Evolutionary conservation across 176 grass and related monocot species (phyloP), one percentile per base, ranked within the genome.

Genomic region (Aegilops umbellulata): DNA sequence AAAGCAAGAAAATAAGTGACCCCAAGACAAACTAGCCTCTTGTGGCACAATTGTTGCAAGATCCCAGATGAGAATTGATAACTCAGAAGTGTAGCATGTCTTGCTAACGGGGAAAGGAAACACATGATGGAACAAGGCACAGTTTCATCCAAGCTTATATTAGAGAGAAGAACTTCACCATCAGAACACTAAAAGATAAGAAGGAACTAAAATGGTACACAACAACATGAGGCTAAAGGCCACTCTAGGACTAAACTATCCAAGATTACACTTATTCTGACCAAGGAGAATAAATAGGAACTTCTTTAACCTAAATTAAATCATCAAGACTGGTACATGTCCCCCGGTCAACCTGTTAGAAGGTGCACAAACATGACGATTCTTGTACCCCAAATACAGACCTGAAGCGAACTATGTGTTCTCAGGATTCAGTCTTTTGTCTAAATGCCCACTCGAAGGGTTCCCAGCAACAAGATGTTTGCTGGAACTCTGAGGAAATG

Each of bases 371-470:
- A 77, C 87, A 90, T 80, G 53, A 61, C 75, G 53, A 61, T 79
- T 87, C 75, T 20, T 90, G 38, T 81, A 73, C 69, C 76, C 74
- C 60, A 23, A 90, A 72, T 93, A 87, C 88, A 86, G 80, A 87
- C 80, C 68, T 69, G 19, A 27, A 25, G 82, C 8, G 1, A 80
- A 58, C 73, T 89, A 90, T 51, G 74, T 74, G 70, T 88, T 87
- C 73, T 90, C 90, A 81, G 58, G 81, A 79, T 82, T 89, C 49
- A 65, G 86, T 82, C 88, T 92, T 88, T 89, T 93, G 36, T 98
- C 88, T 44, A 86, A 79, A 89, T 89, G 84, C 47, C 69, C 90
- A 80, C 34, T 61, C 15, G 74, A 71, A 60, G 85, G 47, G 76
- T 81, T 88, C 76, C 65, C 85, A 90, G 85, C 69, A 76, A 71